These are phyloP conservation scores for Pyrenochaeta sp. DNA, from an alignment of 2,329 filamentous ascomycete genomes.

Conservation along the genomic window DNA sequence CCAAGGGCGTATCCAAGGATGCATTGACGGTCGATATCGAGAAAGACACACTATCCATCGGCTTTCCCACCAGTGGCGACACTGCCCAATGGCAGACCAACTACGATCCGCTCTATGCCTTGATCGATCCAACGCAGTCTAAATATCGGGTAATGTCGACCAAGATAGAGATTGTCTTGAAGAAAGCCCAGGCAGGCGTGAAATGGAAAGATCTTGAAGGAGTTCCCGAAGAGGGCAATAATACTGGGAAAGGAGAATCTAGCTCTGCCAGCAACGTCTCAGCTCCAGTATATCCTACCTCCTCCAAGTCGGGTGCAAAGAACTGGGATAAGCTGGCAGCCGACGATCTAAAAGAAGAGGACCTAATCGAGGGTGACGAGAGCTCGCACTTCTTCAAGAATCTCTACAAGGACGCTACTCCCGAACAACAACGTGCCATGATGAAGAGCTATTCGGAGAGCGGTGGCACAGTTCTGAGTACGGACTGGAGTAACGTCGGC, in stretches of 20 bases:
- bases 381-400: constrained; percentile 90
- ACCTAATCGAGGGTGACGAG: constrained; percentile 64
- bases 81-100: constrained; percentile 61
- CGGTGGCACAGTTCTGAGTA: constrained; percentile 90
- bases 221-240: constrained; percentile 20
- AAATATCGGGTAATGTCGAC: constrained; percentile 72
- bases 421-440: constrained; percentile 90
- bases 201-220: constrained; percentile 73
- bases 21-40: constrained; percentile 62
- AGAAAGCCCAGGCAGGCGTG: constrained; percentile 68
- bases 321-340: constrained; percentile 85
- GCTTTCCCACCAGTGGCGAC: constrained; percentile 65
- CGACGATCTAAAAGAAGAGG: constrained; percentile 61
- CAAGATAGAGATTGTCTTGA: constrained; percentile 80
- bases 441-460: constrained; percentile 97
- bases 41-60: constrained; percentile 59
- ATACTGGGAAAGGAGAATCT: constrained; percentile 5
- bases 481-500: constrained; percentile 86
- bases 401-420: constrained; percentile 77
- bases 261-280: constrained; percentile 29
- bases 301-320: constrained; percentile 81
- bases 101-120: constrained; percentile 71
- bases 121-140: constrained; percentile 68
- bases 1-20: constrained; percentile 68
- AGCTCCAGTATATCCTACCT: constrained; percentile 79